These are phyloP conservation scores for Beauveria medogensis DNA, from an alignment of 2,329 filamentous ascomycete genomes.

Conservation along the genomic window DNA sequence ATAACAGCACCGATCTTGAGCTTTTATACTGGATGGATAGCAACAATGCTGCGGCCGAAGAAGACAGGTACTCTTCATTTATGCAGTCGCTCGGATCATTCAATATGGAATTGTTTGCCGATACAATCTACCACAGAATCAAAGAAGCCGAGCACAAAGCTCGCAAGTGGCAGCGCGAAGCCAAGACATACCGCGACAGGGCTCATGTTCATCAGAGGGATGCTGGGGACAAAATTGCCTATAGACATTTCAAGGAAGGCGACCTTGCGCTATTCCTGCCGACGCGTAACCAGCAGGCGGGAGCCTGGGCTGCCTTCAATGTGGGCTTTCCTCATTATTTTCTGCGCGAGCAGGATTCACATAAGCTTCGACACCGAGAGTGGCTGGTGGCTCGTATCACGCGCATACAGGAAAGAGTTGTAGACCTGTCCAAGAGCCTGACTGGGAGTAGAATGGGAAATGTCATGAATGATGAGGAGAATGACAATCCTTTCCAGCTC, in stretches of 20 bases:
- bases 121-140: conserved; percentile 79
- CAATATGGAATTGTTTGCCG: conserved; percentile 74
- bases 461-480: conserved; percentile 56
- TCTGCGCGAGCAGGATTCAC: conserved; percentile 81
- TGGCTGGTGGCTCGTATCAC: conserved; percentile 95
- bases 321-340: conserved; percentile 97
- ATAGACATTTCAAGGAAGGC: conserved; percentile 90
- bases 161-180: conserved; percentile 87
- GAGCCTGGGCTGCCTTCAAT: conserved; percentile 97
- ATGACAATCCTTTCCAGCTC: conserved; percentile 94
- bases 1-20: conserved; percentile 59
- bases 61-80: conserved; percentile 66
- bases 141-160: conserved; percentile 91
- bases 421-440: conserved; percentile 79
- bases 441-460: conserved; percentile 37
- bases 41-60: conserved; percentile 56
- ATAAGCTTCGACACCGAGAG: conserved; percentile 75
- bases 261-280: conserved; percentile 91
- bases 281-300: conserved; percentile 86
- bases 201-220: conserved; percentile 74
- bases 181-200: conserved; percentile 78
- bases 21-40: conserved; percentile 78
- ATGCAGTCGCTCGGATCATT: conserved; percentile 67
- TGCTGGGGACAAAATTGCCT: conserved; percentile 91
- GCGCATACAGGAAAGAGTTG: conserved; percentile 84